Evolutionary conservation across 352 stramenopile species (phyloP), one percentile per base, ranked within the genome.

Genomic region (Thraustotheca clavata): DNA sequence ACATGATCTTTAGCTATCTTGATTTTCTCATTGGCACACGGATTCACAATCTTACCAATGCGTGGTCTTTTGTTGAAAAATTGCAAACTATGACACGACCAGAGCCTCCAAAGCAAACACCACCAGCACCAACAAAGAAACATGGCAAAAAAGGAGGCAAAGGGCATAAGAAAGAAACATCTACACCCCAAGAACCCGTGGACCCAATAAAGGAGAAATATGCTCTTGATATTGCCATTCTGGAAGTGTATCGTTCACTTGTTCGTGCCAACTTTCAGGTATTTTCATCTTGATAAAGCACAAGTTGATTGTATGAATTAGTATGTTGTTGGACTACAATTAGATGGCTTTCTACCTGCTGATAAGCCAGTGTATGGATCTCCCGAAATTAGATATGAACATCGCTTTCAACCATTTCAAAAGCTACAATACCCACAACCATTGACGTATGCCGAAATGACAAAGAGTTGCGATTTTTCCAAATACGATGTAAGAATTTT

Each of bases 11-110:
- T 36, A 88, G 78, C 76, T 94, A 94, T 61, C 55, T 92, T 36
- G 86, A 95, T 72, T 95, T 90, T 62, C 71, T 95, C 60, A 71
- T 85, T 43, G 82, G 84, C n/a, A 86, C 82, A 31, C 80, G 84
- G 8, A 74, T 94, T 5, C 84, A 94, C 57, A 94, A 91, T 54
- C 63, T 94, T 22, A 88, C 76, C 4, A 73, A 87, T 29, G 89
- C 82, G 41, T 90, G 84, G 80, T 76, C 73, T 32, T 91, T 94
- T 61, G 72, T 94, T 3, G 77, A 94, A 48, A 89, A 89, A 50
- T 77, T 94, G 76, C 85, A 84, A 26, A 70, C 87, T 60, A 75
- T 90, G n/a, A 70, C 70, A 59, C 74, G 81, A 71, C 75, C 68
- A 0, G 39, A 57, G 4, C 52, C 26, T 67, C 71, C 20, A 55